Evolutionary conservation across 2,329 filamentous ascomycete genomes (phyloP).

Genomic region (Cordyceps farinosa): DNA sequence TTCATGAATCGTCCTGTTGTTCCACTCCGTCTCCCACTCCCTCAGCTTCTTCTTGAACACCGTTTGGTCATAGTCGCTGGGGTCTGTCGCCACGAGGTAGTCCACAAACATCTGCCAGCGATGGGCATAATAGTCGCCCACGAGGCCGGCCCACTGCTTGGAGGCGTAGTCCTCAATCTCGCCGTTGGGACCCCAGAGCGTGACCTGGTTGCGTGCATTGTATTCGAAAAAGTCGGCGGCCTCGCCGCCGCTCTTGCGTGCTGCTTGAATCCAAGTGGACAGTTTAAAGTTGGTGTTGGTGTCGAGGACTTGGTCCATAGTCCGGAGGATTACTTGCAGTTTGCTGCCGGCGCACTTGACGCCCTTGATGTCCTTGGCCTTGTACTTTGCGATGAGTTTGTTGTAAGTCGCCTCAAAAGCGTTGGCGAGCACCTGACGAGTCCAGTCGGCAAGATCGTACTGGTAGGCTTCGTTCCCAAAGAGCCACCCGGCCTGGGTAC

Average conservation of each 20-base stretch:
- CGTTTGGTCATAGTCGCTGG: constrained; percentile 3
- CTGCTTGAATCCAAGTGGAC: constrained; percentile 5
- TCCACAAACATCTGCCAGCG: constrained; percentile 42
- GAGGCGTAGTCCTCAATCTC: constrained; percentile 42
- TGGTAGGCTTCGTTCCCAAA: constrained; percentile 39
- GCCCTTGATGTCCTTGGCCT: constrained; percentile 17
- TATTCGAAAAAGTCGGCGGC: constrained; percentile 37
- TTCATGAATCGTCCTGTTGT: not conserved
- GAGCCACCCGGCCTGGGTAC: constrained; percentile 27
- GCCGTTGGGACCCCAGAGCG: constrained; percentile 43
- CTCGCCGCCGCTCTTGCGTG: constrained; percentile 13
- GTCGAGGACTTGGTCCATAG: constrained; percentile 14
- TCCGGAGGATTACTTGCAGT: constrained; percentile 8
- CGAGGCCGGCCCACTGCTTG: constrained; percentile 44
- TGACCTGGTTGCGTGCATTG: constrained; percentile 45
- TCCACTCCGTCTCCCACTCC: constrained; percentile 13
- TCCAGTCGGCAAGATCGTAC: constrained; percentile 45
- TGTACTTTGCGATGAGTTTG: constrained; percentile 33
- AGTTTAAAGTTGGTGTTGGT: constrained; percentile 12
- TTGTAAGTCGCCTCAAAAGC: constrained; percentile 37
- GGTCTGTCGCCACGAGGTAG: constrained; percentile 28
- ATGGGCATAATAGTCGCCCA: constrained; percentile 41
- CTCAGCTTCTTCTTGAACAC: constrained; percentile 2
- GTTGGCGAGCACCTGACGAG: constrained; percentile 44
- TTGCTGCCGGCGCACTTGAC: constrained; percentile 3